Evolutionary conservation across 192 early-diverging fungal genomes (phyloP).

Genomic region (Physocladia obscura): DNA sequence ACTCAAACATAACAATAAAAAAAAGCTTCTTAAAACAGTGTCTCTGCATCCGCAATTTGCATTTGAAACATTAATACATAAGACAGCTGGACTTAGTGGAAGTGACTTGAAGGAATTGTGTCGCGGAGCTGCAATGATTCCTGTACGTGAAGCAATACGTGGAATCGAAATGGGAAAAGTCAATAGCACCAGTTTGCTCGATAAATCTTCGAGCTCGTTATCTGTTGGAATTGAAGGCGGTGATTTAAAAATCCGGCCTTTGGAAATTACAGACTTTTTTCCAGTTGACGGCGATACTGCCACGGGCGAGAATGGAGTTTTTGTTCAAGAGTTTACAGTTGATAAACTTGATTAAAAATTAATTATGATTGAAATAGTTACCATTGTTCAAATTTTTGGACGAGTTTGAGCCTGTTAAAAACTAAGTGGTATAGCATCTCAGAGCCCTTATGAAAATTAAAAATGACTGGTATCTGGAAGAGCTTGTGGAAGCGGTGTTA

Average conservation of each 20-base stretch:
- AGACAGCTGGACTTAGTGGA: constrained; percentile 83
- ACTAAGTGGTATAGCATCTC: too few relatives aligned
- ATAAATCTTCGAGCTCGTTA: constrained; percentile 7
- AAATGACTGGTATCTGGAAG: too few relatives aligned
- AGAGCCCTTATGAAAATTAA: too few relatives aligned
- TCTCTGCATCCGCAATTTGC: constrained; percentile 60
- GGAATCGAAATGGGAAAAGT: constrained; percentile 20
- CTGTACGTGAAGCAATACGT: constrained; percentile 66
- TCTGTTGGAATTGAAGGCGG: neutral
- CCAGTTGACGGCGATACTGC: neutral
- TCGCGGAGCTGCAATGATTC: constrained; percentile 93
- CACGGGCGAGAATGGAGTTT: neutral
- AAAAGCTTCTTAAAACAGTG: constrained; percentile 73
- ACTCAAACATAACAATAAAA: neutral
- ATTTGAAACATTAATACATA: constrained; percentile 70
- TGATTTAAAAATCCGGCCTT: constrained; percentile 36
- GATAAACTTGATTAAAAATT: neutral
- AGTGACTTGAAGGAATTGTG: constrained; percentile 98
- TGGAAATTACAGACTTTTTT: constrained; percentile 40
- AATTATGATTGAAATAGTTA: neutral
- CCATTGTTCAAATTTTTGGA: neutral
- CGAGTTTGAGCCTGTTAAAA: too few relatives aligned
- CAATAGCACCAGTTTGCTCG: constrained; percentile 17
- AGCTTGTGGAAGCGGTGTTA: too few relatives aligned
- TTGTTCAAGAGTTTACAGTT: neutral